Evolutionary conservation across 2,329 filamentous ascomycete genomes (phyloP).

Genomic region (Triangularia setosa): DNA sequence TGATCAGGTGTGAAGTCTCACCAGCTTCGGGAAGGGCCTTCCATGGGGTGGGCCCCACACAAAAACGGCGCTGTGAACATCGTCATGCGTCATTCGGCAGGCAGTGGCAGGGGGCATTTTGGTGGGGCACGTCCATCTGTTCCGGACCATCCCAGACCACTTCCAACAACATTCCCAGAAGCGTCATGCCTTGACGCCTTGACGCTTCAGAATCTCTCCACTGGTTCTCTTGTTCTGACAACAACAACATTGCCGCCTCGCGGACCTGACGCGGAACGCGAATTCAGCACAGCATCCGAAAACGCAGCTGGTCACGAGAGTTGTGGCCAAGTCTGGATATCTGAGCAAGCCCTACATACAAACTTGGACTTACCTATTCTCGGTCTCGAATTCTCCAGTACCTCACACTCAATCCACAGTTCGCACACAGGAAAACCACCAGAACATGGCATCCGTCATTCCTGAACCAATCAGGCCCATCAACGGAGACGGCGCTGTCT

Average conservation of each 20-base stretch:
- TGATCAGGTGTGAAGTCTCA: background rate
- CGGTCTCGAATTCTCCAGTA: background rate
- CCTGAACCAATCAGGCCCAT: conserved; percentile 27
- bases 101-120: background rate
- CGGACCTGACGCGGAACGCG: background rate
- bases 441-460: conserved; percentile 32
- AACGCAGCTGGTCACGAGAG: background rate
- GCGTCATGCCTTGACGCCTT: conserved; percentile 1
- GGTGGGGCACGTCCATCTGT: conserved; percentile 4
- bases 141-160: background rate
- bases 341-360: background rate
- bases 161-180: background rate
- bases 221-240: conserved; percentile 3
- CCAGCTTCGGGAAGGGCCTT: background rate
- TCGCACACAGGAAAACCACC: conserved; percentile 16
- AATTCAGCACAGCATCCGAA: background rate
- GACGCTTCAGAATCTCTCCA: background rate
- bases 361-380: background rate
- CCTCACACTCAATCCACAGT: background rate
- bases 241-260: conserved; percentile 15
- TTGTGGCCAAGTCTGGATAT: background rate
- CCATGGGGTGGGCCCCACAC: background rate
- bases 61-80: background rate
- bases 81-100: conserved; percentile 20
- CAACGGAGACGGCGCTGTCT: conserved; percentile 47